A percentile compares a stretch with the other conserved stretches of the same genome.
phyloP scores from a whole-genome alignment of 768 basidiomycete species.

The Lactarius psammicola region DNA sequence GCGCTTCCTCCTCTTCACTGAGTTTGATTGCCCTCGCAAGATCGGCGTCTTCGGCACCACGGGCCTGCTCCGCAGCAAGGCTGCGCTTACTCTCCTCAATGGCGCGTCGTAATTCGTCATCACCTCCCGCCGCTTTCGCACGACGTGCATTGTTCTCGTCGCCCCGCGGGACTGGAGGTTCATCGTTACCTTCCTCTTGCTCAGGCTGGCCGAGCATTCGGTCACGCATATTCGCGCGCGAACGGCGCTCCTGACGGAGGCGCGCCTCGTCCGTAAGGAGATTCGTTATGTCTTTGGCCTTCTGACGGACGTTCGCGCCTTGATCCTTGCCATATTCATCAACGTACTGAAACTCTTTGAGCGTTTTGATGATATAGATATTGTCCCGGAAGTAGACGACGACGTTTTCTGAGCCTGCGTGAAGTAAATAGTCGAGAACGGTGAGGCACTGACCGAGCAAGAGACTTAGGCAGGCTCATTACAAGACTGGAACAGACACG shows the following conservation, averaged over 20 bases:
- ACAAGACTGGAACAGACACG: slow-evolving; percentile 25
- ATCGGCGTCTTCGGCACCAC: slow-evolving; percentile 76
- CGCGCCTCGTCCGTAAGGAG: slow-evolving; percentile 83
- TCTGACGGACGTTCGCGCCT: slow-evolving; percentile 95
- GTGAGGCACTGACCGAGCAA: slow-evolving; percentile 67
- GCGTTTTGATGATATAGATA: slow-evolving; percentile 95
- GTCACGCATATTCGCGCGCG: slow-evolving; percentile 89
- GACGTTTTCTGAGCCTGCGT: slow-evolving; percentile 96
- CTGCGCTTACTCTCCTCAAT: slow-evolving; percentile 87
- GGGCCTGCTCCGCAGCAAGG: slow-evolving; percentile 65
- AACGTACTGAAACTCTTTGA: slow-evolving; percentile 96
- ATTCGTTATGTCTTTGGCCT: slow-evolving; percentile 98
- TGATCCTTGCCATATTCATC: slow-evolving; percentile 97
- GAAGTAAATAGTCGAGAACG: slow-evolving; percentile 91
- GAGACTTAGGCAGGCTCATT: not conserved
- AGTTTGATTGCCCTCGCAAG: slow-evolving; percentile 76
- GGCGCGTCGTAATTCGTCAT: slow-evolving; percentile 81
- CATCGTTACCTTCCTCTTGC: slow-evolving; percentile 37
- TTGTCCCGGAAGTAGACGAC: slow-evolving; percentile 99
- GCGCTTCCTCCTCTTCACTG: slow-evolving; percentile 88
- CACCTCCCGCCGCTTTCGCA: slow-evolving; percentile 32
- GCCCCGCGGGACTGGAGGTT: slow-evolving; percentile 43
- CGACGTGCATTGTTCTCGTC: slow-evolving; percentile 42
- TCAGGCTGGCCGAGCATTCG: slow-evolving; percentile 75
- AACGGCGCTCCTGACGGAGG: slow-evolving; percentile 79